phyloP scores from a whole-genome alignment of 805 yeast genomes.

The Wickerhamiella kazuoi region DNA sequence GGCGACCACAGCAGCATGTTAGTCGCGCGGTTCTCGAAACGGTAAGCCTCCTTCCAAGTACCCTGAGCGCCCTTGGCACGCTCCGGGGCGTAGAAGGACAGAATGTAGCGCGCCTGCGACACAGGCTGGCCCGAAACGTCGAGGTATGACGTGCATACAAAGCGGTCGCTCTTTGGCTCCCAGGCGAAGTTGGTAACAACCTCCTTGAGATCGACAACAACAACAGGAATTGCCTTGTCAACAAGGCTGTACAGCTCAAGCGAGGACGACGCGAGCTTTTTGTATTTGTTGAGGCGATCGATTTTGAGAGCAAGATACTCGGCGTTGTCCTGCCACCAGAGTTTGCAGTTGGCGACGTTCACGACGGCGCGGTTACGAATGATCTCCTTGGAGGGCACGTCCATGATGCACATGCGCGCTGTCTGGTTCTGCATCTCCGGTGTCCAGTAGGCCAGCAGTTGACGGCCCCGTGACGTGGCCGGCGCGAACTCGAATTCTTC shows the following conservation, averaged over 20 bases:
- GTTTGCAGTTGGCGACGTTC: constrained; percentile 77
- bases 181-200: constrained; percentile 76
- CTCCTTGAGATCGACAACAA: constrained; percentile 82
- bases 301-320: constrained; percentile 80
- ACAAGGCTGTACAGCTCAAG: constrained; percentile 75
- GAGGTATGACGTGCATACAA: constrained; percentile 53
- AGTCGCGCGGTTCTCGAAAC: constrained; percentile 41
- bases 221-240: constrained; percentile 88
- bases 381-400: constrained; percentile 64
- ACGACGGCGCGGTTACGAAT: constrained; percentile 83
- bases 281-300: constrained; percentile 90
- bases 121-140: constrained; percentile 14
- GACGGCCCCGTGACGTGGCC: constrained; percentile 49
- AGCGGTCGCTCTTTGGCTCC: constrained; percentile 89
- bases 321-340: constrained; percentile 89
- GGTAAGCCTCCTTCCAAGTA: constrained; percentile 44
- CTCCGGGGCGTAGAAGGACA: constrained; percentile 75
- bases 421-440: constrained; percentile 88
- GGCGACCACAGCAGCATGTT: constrained; percentile 81
- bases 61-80: constrained; percentile 31
- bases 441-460: constrained; percentile 83
- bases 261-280: constrained; percentile 78
- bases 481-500: constrained; percentile 94
- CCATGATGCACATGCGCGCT: constrained; percentile 83
- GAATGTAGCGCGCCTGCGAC: constrained; percentile 27